These are phyloP conservation scores for Naganishia cerealis DNA, from an alignment of 1,284 basidiomycete genomes.

Conservation along the genomic window DNA sequence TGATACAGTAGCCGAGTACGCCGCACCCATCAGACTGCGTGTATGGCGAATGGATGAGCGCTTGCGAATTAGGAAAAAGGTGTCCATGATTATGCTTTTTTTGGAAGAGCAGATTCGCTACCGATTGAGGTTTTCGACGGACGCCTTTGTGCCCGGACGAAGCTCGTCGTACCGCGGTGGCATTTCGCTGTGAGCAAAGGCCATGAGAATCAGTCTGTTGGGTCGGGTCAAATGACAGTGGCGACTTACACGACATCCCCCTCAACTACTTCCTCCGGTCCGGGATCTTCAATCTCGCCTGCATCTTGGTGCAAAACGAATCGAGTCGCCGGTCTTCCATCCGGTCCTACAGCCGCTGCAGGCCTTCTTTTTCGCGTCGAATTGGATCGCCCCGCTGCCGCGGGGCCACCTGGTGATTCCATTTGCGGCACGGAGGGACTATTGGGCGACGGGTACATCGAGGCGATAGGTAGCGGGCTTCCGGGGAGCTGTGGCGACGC, in stretches of 20 bases:
- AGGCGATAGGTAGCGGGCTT: slow-evolving; percentile 9
- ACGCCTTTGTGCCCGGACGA: slow-evolving; percentile 27
- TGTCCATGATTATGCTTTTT: slow-evolving; percentile 5
- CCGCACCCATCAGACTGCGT: not conserved
- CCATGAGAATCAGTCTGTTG: slow-evolving; percentile 1
- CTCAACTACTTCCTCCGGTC: slow-evolving; percentile 29
- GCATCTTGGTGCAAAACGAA: slow-evolving; percentile 36
- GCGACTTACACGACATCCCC: slow-evolving; percentile 31
- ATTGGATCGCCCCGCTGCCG: slow-evolving; percentile 43
- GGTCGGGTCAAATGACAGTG: not conserved
- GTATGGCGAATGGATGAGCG: not conserved
- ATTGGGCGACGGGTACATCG: slow-evolving; percentile 4
- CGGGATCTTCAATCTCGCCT: slow-evolving; percentile 28
- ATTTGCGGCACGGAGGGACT: slow-evolving; percentile 3
- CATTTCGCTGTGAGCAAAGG: slow-evolving; percentile 28
- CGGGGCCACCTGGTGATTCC: slow-evolving; percentile 30
- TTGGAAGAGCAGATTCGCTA: not conserved
- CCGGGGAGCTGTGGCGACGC: slow-evolving; percentile 15
- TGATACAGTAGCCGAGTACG: not conserved
- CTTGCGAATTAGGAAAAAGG: not conserved
- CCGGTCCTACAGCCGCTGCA: slow-evolving; percentile 4
- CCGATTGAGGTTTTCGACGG: slow-evolving; percentile 14
- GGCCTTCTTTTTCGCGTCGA: slow-evolving; percentile 51
- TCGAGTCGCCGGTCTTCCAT: slow-evolving; percentile 28
- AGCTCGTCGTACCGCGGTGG: slow-evolving; percentile 35